Conservation (phyloP, 768 basidiomycete genomes). For the Lactifluus subvellereus region DNA sequence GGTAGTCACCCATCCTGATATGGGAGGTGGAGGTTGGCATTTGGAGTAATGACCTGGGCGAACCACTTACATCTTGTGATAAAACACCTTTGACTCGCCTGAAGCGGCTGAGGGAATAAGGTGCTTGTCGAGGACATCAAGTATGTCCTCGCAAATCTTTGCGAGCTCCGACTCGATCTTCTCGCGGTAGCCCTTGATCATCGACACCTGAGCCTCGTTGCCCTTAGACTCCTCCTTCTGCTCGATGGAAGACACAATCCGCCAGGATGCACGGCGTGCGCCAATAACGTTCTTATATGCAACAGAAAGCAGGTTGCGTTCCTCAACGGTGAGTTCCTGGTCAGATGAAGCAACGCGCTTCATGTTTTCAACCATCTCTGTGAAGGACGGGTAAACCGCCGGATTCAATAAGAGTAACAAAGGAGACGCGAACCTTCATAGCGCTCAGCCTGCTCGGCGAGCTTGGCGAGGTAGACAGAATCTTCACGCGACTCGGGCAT, state of each 20-base stretch:
- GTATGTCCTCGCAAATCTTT: constrained; percentile 98
- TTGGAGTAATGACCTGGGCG: not conserved
- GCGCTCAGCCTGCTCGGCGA: constrained; percentile 99
- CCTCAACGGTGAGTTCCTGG: constrained; percentile 97
- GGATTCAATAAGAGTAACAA: constrained; percentile 10
- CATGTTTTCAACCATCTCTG: constrained; percentile 99
- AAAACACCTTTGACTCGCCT: constrained; percentile 98
- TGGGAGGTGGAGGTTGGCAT: constrained; percentile 12
- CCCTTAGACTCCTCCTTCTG: constrained; percentile 99
- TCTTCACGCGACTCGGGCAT: constrained; percentile 90
- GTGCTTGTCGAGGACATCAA: constrained; percentile 96
- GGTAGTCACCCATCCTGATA: constrained; percentile 96
- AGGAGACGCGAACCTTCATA: constrained; percentile 70
- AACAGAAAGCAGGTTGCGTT: constrained; percentile 95
- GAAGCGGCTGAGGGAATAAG: constrained; percentile 94
- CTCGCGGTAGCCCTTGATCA: constrained; percentile 98
- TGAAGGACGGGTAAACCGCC: constrained; percentile 15
- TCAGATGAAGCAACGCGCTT: constrained; percentile 96
- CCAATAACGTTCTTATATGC: constrained; percentile 99
- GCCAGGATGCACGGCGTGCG: constrained; percentile 95
- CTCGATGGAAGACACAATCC: constrained; percentile 97
- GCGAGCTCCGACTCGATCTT: constrained; percentile 97
- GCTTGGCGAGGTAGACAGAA: constrained; percentile 99
- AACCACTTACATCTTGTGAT: constrained; percentile 89
- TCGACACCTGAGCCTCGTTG: constrained; percentile 89